Evolutionary conservation across 495 filamentous ascomycete genomes (phyloP).

Genomic region (Cryomyces antarcticus): DNA sequence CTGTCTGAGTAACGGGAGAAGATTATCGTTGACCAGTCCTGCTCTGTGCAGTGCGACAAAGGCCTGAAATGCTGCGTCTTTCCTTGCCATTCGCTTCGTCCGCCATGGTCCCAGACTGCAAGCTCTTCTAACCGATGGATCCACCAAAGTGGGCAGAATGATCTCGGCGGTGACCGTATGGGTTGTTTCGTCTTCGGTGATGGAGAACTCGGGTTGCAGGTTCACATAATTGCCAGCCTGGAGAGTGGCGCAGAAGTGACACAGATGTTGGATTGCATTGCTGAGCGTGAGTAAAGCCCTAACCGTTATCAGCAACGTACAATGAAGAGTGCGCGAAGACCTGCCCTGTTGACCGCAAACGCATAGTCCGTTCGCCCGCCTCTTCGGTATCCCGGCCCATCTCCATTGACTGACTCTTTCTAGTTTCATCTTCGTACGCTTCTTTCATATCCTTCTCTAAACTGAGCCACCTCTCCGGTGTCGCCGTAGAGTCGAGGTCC

Average conservation of each 20-base stretch:
- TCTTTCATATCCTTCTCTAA: constrained; percentile 57
- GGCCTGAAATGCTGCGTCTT: constrained; percentile 71
- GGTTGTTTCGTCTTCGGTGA: constrained; percentile 11
- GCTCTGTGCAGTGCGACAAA: constrained; percentile 49
- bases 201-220: constrained; percentile 27
- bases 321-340: not conserved
- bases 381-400: constrained; percentile 31
- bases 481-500: constrained; percentile 16
- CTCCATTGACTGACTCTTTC: constrained; percentile 25
- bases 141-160: constrained; percentile 49
- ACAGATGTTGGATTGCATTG: constrained; percentile 51
- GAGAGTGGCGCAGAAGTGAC: constrained; percentile 60
- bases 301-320: not conserved
- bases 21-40: constrained; percentile 57
- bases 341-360: constrained; percentile 28
- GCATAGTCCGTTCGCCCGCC: constrained; percentile 25
- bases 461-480: constrained; percentile 31
- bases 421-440: constrained; percentile 49
- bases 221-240: constrained; percentile 34
- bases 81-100: constrained; percentile 54
- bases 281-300: constrained; percentile 50
- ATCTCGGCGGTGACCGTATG: constrained; percentile 33
- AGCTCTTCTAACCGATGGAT: constrained; percentile 35
- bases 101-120: constrained; percentile 35
- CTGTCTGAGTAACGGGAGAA: constrained; percentile 36